Conservation (phyloP, 495 filamentous ascomycete species). For the Parathielavia appendiculata region DNA sequence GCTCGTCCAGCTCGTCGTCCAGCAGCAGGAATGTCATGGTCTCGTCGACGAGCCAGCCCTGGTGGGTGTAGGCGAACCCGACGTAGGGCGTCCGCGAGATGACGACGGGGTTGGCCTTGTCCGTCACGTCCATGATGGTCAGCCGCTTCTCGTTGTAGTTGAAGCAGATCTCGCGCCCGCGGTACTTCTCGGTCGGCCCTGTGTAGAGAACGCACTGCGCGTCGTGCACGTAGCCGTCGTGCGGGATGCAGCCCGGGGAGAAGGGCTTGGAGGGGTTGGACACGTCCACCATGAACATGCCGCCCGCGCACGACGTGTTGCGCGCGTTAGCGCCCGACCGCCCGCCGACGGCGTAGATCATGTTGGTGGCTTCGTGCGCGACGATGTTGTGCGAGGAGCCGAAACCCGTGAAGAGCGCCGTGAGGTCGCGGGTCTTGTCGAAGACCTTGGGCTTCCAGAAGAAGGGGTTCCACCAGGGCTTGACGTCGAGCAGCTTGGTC, state of each 20-base stretch:
- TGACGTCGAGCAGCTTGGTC: slow-evolving; percentile 31
- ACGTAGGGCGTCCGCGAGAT: slow-evolving; percentile 54
- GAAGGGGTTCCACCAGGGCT: slow-evolving; percentile 17
- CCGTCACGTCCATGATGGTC: slow-evolving; percentile 50
- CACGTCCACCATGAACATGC: slow-evolving; percentile 54
- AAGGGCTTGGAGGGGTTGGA: slow-evolving; percentile 46
- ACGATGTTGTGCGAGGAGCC: slow-evolving; percentile 38
- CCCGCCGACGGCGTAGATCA: slow-evolving; percentile 46
- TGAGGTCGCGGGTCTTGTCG: slow-evolving; percentile 22
- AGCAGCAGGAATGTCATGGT: slow-evolving; percentile 53
- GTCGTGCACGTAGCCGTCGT: slow-evolving; percentile 58
- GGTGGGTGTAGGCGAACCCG: slow-evolving; percentile 56
- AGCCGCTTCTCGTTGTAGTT: slow-evolving; percentile 51
- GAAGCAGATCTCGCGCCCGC: slow-evolving; percentile 56
- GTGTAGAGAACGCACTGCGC: slow-evolving; percentile 57
- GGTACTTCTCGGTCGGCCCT: slow-evolving; percentile 50
- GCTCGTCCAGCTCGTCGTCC: slow-evolving; percentile 59
- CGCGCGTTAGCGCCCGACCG: slow-evolving; percentile 43
- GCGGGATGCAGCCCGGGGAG: slow-evolving; percentile 47
- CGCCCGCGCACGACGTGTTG: slow-evolving; percentile 41
- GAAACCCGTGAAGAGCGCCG: slow-evolving; percentile 22
- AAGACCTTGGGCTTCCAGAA: slow-evolving; percentile 21
- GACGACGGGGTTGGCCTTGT: slow-evolving; percentile 45
- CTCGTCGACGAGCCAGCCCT: slow-evolving; percentile 55
- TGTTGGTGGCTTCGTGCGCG: slow-evolving; percentile 44